These are phyloP conservation scores for Crotalaria pallida DNA, from an alignment of 306 rosid species.

Conservation along the genomic window DNA sequence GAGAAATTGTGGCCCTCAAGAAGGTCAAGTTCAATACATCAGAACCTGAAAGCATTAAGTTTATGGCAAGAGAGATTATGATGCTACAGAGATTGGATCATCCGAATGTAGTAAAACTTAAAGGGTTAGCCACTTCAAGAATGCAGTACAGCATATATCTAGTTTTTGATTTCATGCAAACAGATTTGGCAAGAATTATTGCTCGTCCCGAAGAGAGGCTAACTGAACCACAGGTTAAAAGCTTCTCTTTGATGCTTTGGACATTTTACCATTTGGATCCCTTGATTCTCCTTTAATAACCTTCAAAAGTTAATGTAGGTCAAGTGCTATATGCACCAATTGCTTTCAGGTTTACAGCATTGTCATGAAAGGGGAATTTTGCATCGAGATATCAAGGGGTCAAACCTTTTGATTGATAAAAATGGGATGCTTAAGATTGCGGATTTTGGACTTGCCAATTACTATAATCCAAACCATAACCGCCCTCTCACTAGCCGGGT, in stretches of 20 bases:
- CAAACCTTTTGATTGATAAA: conserved; percentile 79
- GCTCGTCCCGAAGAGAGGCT: conserved; percentile 44
- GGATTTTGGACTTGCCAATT: conserved; percentile 87
- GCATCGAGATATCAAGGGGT: conserved; percentile 87
- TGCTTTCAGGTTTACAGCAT: conserved; percentile 87
- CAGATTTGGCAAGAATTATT: conserved; percentile 72
- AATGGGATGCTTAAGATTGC: conserved; percentile 83
- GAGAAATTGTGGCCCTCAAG: conserved; percentile 80
- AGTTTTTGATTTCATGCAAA: conserved; percentile 85
- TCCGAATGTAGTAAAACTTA: conserved; percentile 75
- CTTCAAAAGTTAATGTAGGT: conserved; percentile 47
- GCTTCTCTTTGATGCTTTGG: not conserved
- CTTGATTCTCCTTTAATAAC: conserved; percentile 24
- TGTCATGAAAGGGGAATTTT: conserved; percentile 87
- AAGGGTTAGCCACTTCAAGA: conserved; percentile 91
- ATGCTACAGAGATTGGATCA: conserved; percentile 74
- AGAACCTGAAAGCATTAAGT: conserved; percentile 79
- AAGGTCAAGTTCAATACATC: conserved; percentile 80
- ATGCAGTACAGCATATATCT: conserved; percentile 88
- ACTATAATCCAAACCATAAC: conserved; percentile 35
- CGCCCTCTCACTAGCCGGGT: conserved; percentile 77
- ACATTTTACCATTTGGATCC: conserved; percentile 3
- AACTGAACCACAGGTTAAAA: conserved; percentile 81
- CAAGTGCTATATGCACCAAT: conserved; percentile 87
- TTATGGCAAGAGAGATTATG: conserved; percentile 91